Percentiles rank a stretch among this genome's conserved stretches.
These are phyloP conservation scores for Leccinum insolens DNA, from an alignment of 1,284 basidiomycete genomes.

Conservation along the genomic window DNA sequence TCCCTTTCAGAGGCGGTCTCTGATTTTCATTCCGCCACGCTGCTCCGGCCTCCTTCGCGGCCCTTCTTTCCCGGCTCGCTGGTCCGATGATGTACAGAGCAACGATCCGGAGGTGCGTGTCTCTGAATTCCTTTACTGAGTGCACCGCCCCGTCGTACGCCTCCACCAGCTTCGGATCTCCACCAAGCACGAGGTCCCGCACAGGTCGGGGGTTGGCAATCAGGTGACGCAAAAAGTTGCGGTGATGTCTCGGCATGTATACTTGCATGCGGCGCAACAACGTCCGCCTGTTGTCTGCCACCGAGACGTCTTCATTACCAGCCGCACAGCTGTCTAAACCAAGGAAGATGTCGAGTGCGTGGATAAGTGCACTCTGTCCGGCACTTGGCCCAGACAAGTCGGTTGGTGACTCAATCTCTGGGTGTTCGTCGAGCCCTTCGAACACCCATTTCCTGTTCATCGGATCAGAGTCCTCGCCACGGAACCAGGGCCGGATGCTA, in stretches of 20 bases:
- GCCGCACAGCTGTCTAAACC: constrained; percentile 67
- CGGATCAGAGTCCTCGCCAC: constrained; percentile 76
- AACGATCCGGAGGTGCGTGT: constrained; percentile 88
- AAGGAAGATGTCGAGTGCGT: constrained; percentile 89
- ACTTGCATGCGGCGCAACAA: constrained; percentile 82
- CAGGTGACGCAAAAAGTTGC: constrained; percentile 86
- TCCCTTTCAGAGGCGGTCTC: constrained; percentile 60
- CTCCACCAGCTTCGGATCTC: constrained; percentile 42
- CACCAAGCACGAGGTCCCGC: constrained; percentile 37
- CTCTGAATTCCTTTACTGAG: constrained; percentile 80
- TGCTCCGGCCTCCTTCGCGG: constrained; percentile 19
- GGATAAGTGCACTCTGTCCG: constrained; percentile 88
- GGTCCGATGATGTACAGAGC: constrained; percentile 84
- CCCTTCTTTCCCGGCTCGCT: constrained; percentile 43
- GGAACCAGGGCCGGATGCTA: constrained; percentile 91
- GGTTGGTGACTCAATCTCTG: constrained; percentile 51
- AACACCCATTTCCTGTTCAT: constrained; percentile 75
- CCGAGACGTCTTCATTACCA: constrained; percentile 19
- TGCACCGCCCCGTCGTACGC: constrained; percentile 79
- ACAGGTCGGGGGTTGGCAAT: constrained; percentile 60
- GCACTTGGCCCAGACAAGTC: constrained; percentile 88
- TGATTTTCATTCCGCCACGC: constrained; percentile 28
- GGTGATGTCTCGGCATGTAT: constrained; percentile 93
- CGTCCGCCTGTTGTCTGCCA: constrained; percentile 33
- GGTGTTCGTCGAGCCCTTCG: constrained; percentile 67